These are phyloP conservation scores for Oropetium thomaeum DNA, from an alignment of 176 grass and related monocot genomes.

Conservation along the genomic window DNA sequence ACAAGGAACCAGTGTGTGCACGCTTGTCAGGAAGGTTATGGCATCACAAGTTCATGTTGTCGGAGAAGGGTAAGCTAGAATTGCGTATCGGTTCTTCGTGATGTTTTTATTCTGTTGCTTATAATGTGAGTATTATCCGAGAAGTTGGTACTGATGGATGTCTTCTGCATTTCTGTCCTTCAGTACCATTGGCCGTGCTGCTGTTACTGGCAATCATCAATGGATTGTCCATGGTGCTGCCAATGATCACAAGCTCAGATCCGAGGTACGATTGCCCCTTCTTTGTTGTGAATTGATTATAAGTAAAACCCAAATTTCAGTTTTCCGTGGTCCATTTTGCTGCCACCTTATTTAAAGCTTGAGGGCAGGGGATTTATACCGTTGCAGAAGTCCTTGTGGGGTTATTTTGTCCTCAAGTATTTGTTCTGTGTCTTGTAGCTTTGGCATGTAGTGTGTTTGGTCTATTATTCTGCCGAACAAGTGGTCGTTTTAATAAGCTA, in stretches of 20 bases:
- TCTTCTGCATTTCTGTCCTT: conserved; percentile 28
- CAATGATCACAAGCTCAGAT: conserved; percentile 38
- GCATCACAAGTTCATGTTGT: conserved; percentile 58
- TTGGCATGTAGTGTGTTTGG: conserved; percentile 45
- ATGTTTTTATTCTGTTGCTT: background rate
- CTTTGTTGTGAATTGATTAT: conserved; percentile 36
- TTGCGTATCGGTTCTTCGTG: background rate
- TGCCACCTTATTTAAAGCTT: conserved; percentile 34
- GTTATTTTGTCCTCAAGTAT: conserved; percentile 37
- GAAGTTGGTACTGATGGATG: conserved; percentile 16
- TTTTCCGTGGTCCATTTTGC: conserved; percentile 46
- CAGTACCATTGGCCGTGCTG: conserved; percentile 62
- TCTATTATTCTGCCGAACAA: conserved; percentile 31
- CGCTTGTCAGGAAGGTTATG: conserved; percentile 66
- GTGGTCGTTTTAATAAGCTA: conserved; percentile 37
- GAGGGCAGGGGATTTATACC: conserved; percentile 29
- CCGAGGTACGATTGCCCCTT: conserved; percentile 51
- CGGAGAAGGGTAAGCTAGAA: conserved; percentile 63
- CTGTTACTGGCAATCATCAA: conserved; percentile 62
- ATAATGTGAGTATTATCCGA: background rate
- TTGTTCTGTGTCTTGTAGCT: conserved; percentile 35
- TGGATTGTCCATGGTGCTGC: conserved; percentile 55
- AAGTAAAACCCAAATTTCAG: conserved; percentile 29
- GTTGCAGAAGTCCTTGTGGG: conserved; percentile 38
- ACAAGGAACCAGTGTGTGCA: conserved; percentile 25